phyloP scores from a whole-genome alignment of 176 grass and related monocot genomes.

The Cenchrus purpureus region DNA sequence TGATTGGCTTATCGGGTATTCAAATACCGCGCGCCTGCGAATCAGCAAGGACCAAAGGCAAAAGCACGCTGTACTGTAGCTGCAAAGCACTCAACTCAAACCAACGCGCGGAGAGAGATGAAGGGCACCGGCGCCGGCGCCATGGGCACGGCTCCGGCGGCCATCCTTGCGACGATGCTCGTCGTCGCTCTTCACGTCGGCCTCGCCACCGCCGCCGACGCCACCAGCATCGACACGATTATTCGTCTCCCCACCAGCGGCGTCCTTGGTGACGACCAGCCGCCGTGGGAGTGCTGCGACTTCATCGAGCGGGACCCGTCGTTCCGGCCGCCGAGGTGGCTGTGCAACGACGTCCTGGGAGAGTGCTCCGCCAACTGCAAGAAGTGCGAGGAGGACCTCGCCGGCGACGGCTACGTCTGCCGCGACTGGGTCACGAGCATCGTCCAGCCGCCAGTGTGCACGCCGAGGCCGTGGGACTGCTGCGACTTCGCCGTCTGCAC shows the following conservation, averaged over 20 bases:
- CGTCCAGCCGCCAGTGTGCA: not conserved
- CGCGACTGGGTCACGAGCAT: not conserved
- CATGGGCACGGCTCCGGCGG: not conserved
- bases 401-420: slow-evolving; percentile 6
- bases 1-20: not conserved
- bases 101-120: not conserved
- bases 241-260: not conserved
- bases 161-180: not conserved
- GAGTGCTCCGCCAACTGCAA: not conserved
- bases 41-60: not conserved
- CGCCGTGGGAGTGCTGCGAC: slow-evolving; percentile 20
- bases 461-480: slow-evolving; percentile 14
- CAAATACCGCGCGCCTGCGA: not conserved
- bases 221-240: not conserved
- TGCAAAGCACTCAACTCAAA: not conserved
- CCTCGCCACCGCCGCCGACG: not conserved
- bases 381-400: not conserved
- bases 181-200: not conserved
- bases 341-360: not conserved
- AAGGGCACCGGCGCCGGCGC: not conserved
- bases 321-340: not conserved
- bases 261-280: not conserved
- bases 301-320: not conserved
- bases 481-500: not conserved
- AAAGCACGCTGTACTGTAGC: no score